Percentiles rank a stretch among this genome's conserved stretches.
Evolutionary conservation across 805 yeast species (phyloP).

Genomic region (Kodamaea sagamina): DNA sequence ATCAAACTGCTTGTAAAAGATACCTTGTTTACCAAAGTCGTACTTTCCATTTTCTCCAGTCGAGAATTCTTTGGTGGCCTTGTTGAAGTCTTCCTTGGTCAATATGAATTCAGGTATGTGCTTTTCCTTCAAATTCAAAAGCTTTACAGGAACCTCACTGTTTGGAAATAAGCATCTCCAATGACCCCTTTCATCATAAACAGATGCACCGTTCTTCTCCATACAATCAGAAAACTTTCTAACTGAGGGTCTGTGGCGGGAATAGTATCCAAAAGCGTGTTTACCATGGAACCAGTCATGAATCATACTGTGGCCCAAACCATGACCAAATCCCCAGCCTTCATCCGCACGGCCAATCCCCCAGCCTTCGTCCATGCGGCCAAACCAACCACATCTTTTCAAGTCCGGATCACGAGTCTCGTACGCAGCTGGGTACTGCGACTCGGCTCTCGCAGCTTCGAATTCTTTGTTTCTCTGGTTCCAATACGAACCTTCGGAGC

Average conservation of each 20-base stretch:
- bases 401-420: slow-evolving; percentile 16
- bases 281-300: slow-evolving; percentile 19
- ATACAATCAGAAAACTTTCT: slow-evolving; percentile 63
- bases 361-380: slow-evolving; percentile 6
- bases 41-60: slow-evolving; percentile 19
- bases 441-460: slow-evolving; percentile 6
- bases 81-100: slow-evolving; percentile 61
- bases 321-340: slow-evolving; percentile 9
- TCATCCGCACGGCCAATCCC: slow-evolving; percentile 6
- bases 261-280: slow-evolving; percentile 49
- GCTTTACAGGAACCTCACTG: slow-evolving; percentile 33
- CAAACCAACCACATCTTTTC: neutral
- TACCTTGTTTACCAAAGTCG: slow-evolving; percentile 52
- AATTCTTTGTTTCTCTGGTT: slow-evolving; percentile 1
- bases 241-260: slow-evolving; percentile 60
- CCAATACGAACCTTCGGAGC: slow-evolving; percentile 1
- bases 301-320: neutral
- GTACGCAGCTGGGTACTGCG: slow-evolving; percentile 24
- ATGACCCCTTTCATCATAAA: slow-evolving; percentile 82
- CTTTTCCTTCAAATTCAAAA: slow-evolving; percentile 29
- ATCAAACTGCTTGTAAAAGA: slow-evolving; percentile 64
- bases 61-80: slow-evolving; percentile 18
- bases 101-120: slow-evolving; percentile 34
- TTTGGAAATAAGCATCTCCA: slow-evolving; percentile 91
- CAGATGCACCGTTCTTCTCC: slow-evolving; percentile 64